Conservation (phyloP, 1,139 yeast genomes). For the Blastobotrys raffinosifermentans region DNA sequence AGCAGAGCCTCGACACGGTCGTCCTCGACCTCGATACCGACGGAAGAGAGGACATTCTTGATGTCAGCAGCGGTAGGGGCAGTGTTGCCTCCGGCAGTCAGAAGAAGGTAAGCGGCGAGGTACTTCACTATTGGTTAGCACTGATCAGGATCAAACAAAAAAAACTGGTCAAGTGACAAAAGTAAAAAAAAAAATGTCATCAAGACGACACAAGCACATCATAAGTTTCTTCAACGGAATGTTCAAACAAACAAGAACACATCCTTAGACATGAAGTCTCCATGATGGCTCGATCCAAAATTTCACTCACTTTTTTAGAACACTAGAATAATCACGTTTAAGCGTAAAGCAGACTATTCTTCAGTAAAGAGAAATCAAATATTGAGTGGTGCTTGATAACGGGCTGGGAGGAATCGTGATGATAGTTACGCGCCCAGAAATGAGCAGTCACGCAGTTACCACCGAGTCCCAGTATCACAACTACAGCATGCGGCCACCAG, state of each 20-base stretch:
- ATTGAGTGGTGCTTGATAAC: no score
- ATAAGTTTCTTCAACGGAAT: not conserved
- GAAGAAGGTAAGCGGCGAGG: slow-evolving; percentile 45
- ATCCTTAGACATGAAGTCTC: slow-evolving; percentile 1
- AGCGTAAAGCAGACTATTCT: slow-evolving; percentile 58
- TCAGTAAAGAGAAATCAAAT: slow-evolving; percentile 34
- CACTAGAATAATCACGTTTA: slow-evolving; percentile 56
- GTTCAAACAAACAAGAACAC: slow-evolving; percentile 5
- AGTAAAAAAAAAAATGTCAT: not conserved
- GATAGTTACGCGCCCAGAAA: no score
- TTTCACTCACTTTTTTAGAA: slow-evolving; percentile 23
- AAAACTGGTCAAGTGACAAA: not conserved
- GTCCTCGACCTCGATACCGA: slow-evolving; percentile 94
- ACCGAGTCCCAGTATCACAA: no score
- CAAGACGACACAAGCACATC: slow-evolving; percentile 4
- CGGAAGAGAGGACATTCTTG: slow-evolving; percentile 83
- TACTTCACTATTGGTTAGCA: slow-evolving; percentile 36
- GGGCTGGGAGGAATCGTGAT: no score
- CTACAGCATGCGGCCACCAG: no score
- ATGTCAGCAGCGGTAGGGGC: slow-evolving; percentile 91
- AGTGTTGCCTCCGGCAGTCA: slow-evolving; percentile 44
- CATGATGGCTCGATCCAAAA: slow-evolving; percentile 5
- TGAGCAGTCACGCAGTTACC: no score
- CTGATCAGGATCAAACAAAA: not conserved
- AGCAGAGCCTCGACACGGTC: slow-evolving; percentile 79